A percentile compares a stretch with the other conserved stretches of the same genome.
Conservation (phyloP, 2,329 filamentous ascomycete genomes). For the Colletotrichum kahawae region DNA sequence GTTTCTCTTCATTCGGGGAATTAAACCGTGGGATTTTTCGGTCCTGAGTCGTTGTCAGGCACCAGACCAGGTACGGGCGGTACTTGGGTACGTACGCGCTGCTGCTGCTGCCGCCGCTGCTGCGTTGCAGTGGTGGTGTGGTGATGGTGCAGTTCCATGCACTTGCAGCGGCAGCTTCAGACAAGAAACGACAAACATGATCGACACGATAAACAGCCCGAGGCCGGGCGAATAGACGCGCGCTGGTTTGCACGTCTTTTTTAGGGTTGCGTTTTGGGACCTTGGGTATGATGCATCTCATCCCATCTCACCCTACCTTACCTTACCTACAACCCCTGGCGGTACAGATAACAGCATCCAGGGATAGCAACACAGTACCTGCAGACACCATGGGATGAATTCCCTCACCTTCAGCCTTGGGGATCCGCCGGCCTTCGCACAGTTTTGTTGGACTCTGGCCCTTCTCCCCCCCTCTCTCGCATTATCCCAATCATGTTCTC, state of each 20-base stretch:
- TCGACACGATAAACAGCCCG: not conserved
- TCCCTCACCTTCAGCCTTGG: not conserved
- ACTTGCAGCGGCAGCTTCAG: not conserved
- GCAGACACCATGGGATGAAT: not conserved
- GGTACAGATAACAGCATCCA: not conserved
- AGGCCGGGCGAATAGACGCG: slow-evolving; percentile 1
- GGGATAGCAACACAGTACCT: not conserved
- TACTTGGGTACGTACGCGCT: not conserved
- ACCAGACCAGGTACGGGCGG: not conserved
- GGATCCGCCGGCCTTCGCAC: not conserved
- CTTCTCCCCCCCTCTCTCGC: not conserved
- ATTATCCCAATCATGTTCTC: not conserved
- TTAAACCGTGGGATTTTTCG: not conserved
- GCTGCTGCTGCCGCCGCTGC: not conserved
- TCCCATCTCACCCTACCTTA: not conserved
- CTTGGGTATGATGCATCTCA: not conserved
- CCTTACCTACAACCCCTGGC: not conserved
- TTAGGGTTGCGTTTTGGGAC: not conserved
- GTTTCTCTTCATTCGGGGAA: not conserved
- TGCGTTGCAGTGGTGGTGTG: not conserved
- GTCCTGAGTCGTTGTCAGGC: not conserved
- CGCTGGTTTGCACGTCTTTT: not conserved
- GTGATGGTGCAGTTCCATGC: not conserved
- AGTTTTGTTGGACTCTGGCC: not conserved
- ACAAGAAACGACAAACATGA: not conserved